These are phyloP conservation scores for Posidonia oceanica DNA, from an alignment of 116 monocot species.

Conservation along the genomic window DNA sequence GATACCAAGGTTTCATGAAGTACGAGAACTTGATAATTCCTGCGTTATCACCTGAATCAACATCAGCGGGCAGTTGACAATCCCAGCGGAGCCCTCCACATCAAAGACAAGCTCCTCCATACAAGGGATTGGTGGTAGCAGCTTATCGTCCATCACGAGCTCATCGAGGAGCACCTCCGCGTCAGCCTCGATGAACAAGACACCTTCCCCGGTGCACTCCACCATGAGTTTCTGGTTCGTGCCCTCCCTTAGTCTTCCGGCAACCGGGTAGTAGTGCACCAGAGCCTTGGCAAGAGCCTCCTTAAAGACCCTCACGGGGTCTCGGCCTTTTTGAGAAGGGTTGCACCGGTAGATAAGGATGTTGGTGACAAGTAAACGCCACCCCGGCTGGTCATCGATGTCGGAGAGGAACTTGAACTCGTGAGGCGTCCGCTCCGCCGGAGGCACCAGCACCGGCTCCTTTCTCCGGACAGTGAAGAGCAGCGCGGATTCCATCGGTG, in stretches of 20 bases:
- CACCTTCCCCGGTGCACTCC: constrained; percentile 58
- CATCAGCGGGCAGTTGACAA: constrained; percentile 31
- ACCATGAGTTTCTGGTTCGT: constrained; percentile 36
- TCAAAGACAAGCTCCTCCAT: constrained; percentile 47
- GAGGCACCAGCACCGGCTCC: constrained; percentile 38
- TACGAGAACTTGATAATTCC: too few relatives aligned
- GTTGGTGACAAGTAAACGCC: constrained; percentile 45
- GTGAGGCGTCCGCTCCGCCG: constrained; percentile 32
- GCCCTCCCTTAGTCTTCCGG: constrained; percentile 42
- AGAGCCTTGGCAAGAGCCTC: constrained; percentile 36
- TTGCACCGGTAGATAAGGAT: constrained; percentile 51
- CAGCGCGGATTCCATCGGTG: constrained; percentile 16
- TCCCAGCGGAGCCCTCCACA: constrained; percentile 26
- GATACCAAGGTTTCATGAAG: too few relatives aligned
- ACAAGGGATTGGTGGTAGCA: constrained; percentile 56
- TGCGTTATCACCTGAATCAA: constrained; percentile 29
- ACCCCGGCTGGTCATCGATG: constrained; percentile 62
- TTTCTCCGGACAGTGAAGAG: constrained; percentile 27
- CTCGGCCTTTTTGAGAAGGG: constrained; percentile 6
- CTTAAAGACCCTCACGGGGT: constrained; percentile 36
- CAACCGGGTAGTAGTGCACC: constrained; percentile 56
- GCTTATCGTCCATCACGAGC: constrained; percentile 17
- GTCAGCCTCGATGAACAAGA: constrained; percentile 61
- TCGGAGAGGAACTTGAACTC: constrained; percentile 53
- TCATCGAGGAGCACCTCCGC: constrained; percentile 38